Conservation (phyloP, 345 rosid species). For the Syzygium grande region DNA sequence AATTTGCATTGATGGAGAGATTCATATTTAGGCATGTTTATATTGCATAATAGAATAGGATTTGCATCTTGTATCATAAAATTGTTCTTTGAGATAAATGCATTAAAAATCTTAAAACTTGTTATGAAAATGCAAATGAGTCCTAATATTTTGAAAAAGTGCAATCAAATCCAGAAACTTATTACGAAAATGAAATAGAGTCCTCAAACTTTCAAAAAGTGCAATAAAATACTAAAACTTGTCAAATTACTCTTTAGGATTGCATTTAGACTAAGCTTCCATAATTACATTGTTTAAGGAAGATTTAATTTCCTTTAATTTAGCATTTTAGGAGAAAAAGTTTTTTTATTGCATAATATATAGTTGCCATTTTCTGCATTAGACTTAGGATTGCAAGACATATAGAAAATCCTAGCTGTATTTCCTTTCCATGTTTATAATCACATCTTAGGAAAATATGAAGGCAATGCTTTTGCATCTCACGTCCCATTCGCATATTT, state of each 20-base stretch:
- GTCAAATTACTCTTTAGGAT: neutral
- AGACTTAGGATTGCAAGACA: neutral
- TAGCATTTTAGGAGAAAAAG: neutral
- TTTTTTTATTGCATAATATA: neutral
- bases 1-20: neutral
- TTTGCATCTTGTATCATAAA: neutral
- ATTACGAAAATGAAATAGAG: no score
- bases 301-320: neutral
- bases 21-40: neutral
- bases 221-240: neutral
- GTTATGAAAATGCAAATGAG: no score
- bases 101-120: no score
- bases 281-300: neutral
- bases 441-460: neutral
- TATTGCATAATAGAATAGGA: neutral
- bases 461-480: neutral
- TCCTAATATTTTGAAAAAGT: neutral
- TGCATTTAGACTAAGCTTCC: neutral
- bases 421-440: neutral
- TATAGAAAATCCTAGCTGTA: neutral
- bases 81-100: neutral
- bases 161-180: neutral
- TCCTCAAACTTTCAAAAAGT: no score
- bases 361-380: neutral
- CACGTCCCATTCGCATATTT: neutral